These are phyloP conservation scores for Dendrocalamus latiflorus DNA, from an alignment of 202 grass and related monocot genomes.

Conservation along the genomic window DNA sequence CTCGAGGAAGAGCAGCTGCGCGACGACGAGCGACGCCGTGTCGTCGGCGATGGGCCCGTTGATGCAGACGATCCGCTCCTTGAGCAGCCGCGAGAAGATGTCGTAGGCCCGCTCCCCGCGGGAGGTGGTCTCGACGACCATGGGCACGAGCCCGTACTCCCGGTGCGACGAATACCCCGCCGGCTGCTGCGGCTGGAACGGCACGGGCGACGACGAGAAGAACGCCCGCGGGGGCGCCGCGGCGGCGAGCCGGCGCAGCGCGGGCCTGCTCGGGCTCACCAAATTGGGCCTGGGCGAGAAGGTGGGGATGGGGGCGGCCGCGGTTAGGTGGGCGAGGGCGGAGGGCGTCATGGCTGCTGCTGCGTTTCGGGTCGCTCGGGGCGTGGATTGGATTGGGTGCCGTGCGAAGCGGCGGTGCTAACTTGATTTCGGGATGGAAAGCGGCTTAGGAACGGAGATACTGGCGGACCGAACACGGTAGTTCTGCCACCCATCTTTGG, in stretches of 20 bases:
- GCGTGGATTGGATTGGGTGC: background rate
- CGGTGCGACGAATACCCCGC: slow-evolving; percentile 23
- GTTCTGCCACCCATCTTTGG: too few species aligned
- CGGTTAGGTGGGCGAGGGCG: too few species aligned
- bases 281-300: slow-evolving; percentile 10
- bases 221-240: slow-evolving; percentile 24
- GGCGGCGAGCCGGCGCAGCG: slow-evolving; percentile 12
- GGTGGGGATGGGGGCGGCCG: slow-evolving; percentile 26
- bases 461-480: too few species aligned
- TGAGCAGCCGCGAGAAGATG: slow-evolving; percentile 90
- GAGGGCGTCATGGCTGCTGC: slow-evolving; percentile 41
- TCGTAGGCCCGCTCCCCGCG: slow-evolving; percentile 80
- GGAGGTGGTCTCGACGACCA: slow-evolving; percentile 89
- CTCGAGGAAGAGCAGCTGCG: slow-evolving; percentile 91
- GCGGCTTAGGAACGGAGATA: too few species aligned
- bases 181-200: background rate
- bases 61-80: slow-evolving; percentile 87
- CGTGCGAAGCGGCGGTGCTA: background rate
- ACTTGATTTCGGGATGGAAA: too few species aligned
- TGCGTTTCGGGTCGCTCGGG: background rate
- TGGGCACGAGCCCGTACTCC: slow-evolving; percentile 57
- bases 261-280: background rate
- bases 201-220: slow-evolving; percentile 27
- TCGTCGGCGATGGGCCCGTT: slow-evolving; percentile 74
- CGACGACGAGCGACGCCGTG: slow-evolving; percentile 64